Evolutionary conservation across 1,284 basidiomycete species (phyloP).

Genomic region (Leccinum pallidistipes): DNA sequence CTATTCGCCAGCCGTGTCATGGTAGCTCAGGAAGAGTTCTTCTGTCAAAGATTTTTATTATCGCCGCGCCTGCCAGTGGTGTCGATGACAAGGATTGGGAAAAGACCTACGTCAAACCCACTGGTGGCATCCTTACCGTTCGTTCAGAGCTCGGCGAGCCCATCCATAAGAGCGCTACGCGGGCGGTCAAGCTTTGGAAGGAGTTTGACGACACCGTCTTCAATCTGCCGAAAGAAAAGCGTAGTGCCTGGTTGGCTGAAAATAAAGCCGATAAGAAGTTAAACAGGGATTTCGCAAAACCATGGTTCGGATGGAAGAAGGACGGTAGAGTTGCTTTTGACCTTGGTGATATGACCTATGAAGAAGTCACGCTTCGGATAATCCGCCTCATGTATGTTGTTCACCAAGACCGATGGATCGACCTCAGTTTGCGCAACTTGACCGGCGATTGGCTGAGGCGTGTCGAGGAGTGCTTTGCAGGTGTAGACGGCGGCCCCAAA

Average conservation of each 20-base stretch:
- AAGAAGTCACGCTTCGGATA: constrained; percentile 92
- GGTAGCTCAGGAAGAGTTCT: constrained; percentile 92
- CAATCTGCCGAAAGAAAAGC: constrained; percentile 94
- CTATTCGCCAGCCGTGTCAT: constrained; percentile 96
- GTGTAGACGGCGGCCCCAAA: constrained; percentile 80
- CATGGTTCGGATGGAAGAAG: constrained; percentile 96
- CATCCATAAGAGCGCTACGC: constrained; percentile 98
- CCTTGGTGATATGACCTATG: constrained; percentile 97
- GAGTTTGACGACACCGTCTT: constrained; percentile 98
- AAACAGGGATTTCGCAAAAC: constrained; percentile 96
- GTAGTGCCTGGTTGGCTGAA: constrained; percentile 83
- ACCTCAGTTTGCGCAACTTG: constrained; percentile 90
- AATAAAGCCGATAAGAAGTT: constrained; percentile 87
- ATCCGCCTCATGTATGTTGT: constrained; percentile 91
- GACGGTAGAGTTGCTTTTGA: constrained; percentile 83
- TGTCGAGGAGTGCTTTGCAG: constrained; percentile 96
- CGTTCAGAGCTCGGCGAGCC: constrained; percentile 98
- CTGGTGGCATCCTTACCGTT: constrained; percentile 95
- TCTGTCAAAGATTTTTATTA: constrained; percentile 95
- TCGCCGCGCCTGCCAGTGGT: constrained; percentile 76
- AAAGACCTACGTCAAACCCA: constrained; percentile 92
- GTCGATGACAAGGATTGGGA: constrained; percentile 93
- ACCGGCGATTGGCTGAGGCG: constrained; percentile 97
- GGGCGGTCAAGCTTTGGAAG: constrained; percentile 96
- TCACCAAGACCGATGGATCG: constrained; percentile 94